phyloP scores from a whole-genome alignment of 2,329 filamentous ascomycete species.

The Lecanosticta acicola region DNA sequence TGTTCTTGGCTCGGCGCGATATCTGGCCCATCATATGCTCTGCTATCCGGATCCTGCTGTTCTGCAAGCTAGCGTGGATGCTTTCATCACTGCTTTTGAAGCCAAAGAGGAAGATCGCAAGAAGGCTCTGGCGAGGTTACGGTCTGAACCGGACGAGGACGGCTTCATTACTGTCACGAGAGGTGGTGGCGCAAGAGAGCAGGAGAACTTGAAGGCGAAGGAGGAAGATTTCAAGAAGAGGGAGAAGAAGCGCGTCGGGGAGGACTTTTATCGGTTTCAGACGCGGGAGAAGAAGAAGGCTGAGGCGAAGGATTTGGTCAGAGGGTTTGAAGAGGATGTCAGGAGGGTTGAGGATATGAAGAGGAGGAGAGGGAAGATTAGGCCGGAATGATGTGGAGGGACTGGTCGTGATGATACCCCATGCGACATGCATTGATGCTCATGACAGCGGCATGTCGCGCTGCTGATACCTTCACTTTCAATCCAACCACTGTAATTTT shows the following conservation, averaged over 20 bases:
- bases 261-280: conserved; percentile 82
- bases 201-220: conserved; percentile 57
- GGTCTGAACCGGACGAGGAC: conserved; percentile 84
- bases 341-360: conserved; percentile 24
- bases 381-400: conserved; percentile 14
- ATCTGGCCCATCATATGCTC: conserved; percentile 61
- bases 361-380: conserved; percentile 21
- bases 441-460: too few species aligned
- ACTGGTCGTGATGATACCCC: background rate
- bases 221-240: conserved; percentile 58
- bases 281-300: conserved; percentile 72
- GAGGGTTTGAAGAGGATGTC: conserved; percentile 56
- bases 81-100: conserved; percentile 75
- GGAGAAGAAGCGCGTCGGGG: conserved; percentile 56
- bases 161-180: conserved; percentile 89
- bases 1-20: conserved; percentile 50
- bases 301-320: conserved; percentile 62
- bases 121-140: conserved; percentile 55
- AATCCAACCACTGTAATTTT: too few species aligned
- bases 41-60: conserved; percentile 62
- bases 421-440: too few species aligned
- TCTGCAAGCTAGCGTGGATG: conserved; percentile 71
- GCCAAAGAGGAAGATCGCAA: conserved; percentile 62
- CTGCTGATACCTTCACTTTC: too few species aligned
- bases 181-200: conserved; percentile 65